A percentile compares a stretch with the other conserved stretches of the same genome.
Conservation (phyloP, 352 stramenopile genomes). For the Pythium folliculosum region DNA sequence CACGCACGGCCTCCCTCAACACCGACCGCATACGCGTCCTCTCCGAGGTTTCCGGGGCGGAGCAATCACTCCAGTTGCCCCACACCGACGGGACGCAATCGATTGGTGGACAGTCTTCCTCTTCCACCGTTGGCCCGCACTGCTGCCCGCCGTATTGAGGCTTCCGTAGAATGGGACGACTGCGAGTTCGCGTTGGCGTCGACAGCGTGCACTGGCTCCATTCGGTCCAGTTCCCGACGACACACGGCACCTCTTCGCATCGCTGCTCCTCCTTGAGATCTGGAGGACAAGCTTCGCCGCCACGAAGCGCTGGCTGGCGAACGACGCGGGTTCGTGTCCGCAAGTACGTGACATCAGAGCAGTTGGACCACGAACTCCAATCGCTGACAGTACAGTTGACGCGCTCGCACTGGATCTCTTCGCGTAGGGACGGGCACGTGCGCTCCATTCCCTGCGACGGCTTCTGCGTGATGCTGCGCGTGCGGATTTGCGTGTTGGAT, state of each 20-base stretch:
- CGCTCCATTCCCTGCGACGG: constrained; percentile 28
- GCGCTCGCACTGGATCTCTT: constrained; percentile 44
- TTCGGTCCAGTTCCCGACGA: constrained; percentile 47
- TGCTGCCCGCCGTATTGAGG: constrained; percentile 24
- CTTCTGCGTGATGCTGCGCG: constrained; percentile 40
- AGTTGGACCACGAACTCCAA: constrained; percentile 53
- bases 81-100: constrained; percentile 45
- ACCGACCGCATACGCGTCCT: constrained; percentile 47
- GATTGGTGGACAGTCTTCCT: constrained; percentile 44
- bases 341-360: constrained; percentile 38
- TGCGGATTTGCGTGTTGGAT: constrained; percentile 41
- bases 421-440: constrained; percentile 41
- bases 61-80: constrained; percentile 50
- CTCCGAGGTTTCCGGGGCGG: constrained; percentile 35
- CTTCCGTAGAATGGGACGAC: constrained; percentile 30
- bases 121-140: constrained; percentile 17
- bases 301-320: constrained; percentile 36
- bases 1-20: constrained; percentile 8
- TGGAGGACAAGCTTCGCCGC: constrained; percentile 40
- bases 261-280: constrained; percentile 36
- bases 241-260: constrained; percentile 41
- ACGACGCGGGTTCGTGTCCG: constrained; percentile 43
- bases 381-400: constrained; percentile 57
- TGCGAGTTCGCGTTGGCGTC: constrained; percentile 32
- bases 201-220: constrained; percentile 47